Percentiles rank a stretch among this genome's conserved stretches.
These are phyloP conservation scores for Talaromyces adpressus DNA, from an alignment of 495 filamentous ascomycete species.

Conservation along the genomic window DNA sequence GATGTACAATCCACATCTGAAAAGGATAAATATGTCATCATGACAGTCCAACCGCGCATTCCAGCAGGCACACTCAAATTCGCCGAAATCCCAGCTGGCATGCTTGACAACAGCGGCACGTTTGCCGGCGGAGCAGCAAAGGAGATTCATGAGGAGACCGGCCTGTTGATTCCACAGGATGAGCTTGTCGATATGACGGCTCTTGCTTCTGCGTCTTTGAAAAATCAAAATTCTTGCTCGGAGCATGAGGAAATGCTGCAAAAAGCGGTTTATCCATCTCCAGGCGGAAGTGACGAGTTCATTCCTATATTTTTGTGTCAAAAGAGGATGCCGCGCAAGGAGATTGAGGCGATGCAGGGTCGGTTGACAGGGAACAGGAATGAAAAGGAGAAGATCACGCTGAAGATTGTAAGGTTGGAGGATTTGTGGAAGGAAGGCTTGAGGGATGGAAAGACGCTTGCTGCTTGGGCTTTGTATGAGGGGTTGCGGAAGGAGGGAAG, in stretches of 20 bases:
- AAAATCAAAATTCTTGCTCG: background rate
- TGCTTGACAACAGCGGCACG: slow-evolving; percentile 72
- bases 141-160: slow-evolving; percentile 80
- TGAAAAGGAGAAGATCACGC: slow-evolving; percentile 75
- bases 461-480: slow-evolving; percentile 70
- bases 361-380: slow-evolving; percentile 71
- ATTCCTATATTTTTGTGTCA: slow-evolving; percentile 72
- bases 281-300: slow-evolving; percentile 81
- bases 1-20: slow-evolving; percentile 39
- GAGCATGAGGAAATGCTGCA: slow-evolving; percentile 47
- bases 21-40: slow-evolving; percentile 57
- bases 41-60: slow-evolving; percentile 80
- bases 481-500: slow-evolving; percentile 60
- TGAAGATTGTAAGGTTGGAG: slow-evolving; percentile 64
- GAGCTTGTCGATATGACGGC: slow-evolving; percentile 67
- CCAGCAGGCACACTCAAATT: slow-evolving; percentile 70
- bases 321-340: slow-evolving; percentile 53
- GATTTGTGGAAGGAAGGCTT: slow-evolving; percentile 71
- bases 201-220: slow-evolving; percentile 34
- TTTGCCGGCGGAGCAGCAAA: slow-evolving; percentile 73
- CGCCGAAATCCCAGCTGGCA: slow-evolving; percentile 79
- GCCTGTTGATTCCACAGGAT: slow-evolving; percentile 46
- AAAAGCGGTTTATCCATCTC: slow-evolving; percentile 62
- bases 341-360: slow-evolving; percentile 64
- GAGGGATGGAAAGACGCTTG: slow-evolving; percentile 73